Percentiles rank a stretch among this genome's conserved stretches.
These are phyloP conservation scores for Coniosporium tulheliwenetii DNA, from an alignment of 2,329 filamentous ascomycete genomes.

Conservation along the genomic window DNA sequence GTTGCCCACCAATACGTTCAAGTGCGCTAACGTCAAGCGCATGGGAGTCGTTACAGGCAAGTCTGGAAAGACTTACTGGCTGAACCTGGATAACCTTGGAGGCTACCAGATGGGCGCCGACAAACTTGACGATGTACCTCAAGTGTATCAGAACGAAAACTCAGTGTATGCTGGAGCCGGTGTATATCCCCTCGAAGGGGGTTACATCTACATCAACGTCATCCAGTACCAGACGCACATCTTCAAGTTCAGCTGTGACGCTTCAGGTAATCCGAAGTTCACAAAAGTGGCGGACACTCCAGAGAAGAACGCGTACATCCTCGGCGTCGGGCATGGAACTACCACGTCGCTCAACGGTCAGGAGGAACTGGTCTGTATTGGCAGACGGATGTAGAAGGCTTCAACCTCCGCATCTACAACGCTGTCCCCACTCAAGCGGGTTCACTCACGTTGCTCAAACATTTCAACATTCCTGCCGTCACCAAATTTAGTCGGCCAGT, in stretches of 20 bases:
- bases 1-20: constrained; percentile 25
- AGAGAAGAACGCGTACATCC: constrained; percentile 33
- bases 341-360: constrained; percentile 39
- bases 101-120: constrained; percentile 31
- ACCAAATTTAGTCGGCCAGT: constrained; percentile 43
- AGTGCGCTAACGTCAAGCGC: constrained; percentile 26
- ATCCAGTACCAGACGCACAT: constrained; percentile 39
- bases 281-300: constrained; percentile 36
- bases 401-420: constrained; percentile 36
- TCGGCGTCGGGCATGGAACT: constrained; percentile 42
- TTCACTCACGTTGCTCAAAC: constrained; percentile 30
- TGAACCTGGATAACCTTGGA: constrained; percentile 33
- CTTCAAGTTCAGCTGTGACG: constrained; percentile 41
- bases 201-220: constrained; percentile 35
- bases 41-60: constrained; percentile 36
- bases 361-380: constrained; percentile 40
- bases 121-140: constrained; percentile 26
- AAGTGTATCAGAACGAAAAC: constrained; percentile 30
- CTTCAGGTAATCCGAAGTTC: constrained; percentile 33
- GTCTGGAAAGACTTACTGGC: constrained; percentile 33
- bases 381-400: constrained; percentile 39
- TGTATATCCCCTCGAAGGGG: constrained; percentile 29
- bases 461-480: constrained; percentile 35
- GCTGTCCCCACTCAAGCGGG: constrained; percentile 31
- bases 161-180: constrained; percentile 34